Evolutionary conservation across 1,284 basidiomycete species (phyloP).

Genomic region (Violaceomyces palustris): DNA sequence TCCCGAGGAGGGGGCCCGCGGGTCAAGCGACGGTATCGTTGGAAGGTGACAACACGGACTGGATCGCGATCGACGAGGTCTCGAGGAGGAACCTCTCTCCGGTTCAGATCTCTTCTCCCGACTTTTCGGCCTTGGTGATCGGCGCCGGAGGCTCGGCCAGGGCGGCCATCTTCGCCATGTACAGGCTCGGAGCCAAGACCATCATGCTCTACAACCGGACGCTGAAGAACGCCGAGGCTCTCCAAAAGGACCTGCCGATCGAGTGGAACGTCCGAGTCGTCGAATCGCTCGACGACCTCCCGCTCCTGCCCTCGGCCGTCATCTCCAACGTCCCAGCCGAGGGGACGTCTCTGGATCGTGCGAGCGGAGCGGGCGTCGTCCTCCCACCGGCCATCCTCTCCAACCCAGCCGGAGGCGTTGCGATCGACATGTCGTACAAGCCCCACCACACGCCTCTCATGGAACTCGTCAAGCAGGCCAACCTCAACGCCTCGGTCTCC

Average conservation of each 20-base stretch:
- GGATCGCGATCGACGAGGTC: constrained; percentile 43
- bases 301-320: constrained; percentile 17
- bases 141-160: constrained; percentile 51
- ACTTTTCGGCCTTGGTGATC: constrained; percentile 42
- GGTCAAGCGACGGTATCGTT: constrained; percentile 11
- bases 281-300: constrained; percentile 15
- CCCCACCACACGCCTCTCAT: constrained; percentile 43
- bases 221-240: constrained; percentile 31
- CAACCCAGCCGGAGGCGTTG: constrained; percentile 40
- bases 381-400: constrained; percentile 29
- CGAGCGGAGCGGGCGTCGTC: constrained; percentile 11
- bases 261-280: constrained; percentile 46
- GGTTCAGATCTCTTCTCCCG: constrained; percentile 13
- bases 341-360: constrained; percentile 27
- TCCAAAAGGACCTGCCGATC: constrained; percentile 28
- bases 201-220: constrained; percentile 52
- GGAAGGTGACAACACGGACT: constrained; percentile 51
- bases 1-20: constrained; percentile 22
- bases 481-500: constrained; percentile 5
- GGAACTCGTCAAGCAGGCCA: constrained; percentile 20
- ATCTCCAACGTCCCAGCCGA: constrained; percentile 48
- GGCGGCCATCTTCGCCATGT: constrained; percentile 48
- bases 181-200: constrained; percentile 36
- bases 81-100: constrained; percentile 18
- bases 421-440: constrained; percentile 52